Percentiles rank a stretch among this genome's conserved stretches.
Evolutionary conservation across 805 yeast species (phyloP).

Genomic region (Wickerhamiella bombiphila): DNA sequence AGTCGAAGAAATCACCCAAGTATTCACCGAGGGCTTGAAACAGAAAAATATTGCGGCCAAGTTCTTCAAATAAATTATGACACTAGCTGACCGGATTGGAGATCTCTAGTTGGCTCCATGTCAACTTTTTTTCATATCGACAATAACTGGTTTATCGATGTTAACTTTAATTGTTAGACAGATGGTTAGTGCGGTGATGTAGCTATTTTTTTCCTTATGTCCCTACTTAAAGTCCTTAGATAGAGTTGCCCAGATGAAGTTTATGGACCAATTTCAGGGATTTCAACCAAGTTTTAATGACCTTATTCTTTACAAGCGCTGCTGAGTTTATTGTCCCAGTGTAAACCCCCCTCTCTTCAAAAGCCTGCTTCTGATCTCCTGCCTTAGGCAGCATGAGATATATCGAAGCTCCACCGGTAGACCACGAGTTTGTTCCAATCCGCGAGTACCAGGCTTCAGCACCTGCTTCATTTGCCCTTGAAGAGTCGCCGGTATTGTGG

Average conservation of each 20-base stretch:
- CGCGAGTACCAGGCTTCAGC: slow-evolving; percentile 22
- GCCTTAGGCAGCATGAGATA: slow-evolving; percentile 7
- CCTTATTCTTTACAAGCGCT: too few relatives aligned
- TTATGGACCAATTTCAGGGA: too few relatives aligned
- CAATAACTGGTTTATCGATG: too few relatives aligned
- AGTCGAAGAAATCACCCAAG: slow-evolving; percentile 35
- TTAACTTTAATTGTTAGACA: too few relatives aligned
- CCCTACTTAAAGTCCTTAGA: too few relatives aligned
- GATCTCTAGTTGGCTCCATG: not conserved
- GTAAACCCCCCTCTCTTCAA: too few relatives aligned
- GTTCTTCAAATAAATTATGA: slow-evolving; percentile 16
- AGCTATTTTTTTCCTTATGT: too few relatives aligned
- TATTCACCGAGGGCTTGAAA: slow-evolving; percentile 12
- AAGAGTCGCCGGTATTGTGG: slow-evolving; percentile 22
- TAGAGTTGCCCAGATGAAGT: too few relatives aligned
- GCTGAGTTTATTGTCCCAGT: too few relatives aligned
- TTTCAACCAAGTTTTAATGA: too few relatives aligned
- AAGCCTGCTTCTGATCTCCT: too few relatives aligned
- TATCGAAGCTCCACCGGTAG: slow-evolving; percentile 9
- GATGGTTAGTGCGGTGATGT: too few relatives aligned
- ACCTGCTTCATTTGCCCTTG: slow-evolving; percentile 23
- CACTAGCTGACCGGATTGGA: not conserved
- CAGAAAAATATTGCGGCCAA: slow-evolving; percentile 17
- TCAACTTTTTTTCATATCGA: not conserved
- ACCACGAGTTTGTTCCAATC: slow-evolving; percentile 18